Percentiles rank a stretch among this genome's conserved stretches.
phyloP scores from a whole-genome alignment of 2,329 filamentous ascomycete species.

The Xylariaceae sp. region DNA sequence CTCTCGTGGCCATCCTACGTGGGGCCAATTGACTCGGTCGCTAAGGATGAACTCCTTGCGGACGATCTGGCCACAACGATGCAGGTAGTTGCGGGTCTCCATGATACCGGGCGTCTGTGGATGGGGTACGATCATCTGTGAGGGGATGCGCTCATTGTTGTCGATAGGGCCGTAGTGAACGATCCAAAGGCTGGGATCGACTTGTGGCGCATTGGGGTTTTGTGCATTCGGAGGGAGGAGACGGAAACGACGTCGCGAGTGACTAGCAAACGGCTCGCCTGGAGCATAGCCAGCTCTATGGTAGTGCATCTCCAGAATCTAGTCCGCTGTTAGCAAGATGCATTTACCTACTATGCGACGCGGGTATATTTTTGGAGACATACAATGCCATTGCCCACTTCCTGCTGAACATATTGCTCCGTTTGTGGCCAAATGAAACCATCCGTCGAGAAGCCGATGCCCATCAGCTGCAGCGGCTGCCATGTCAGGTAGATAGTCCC shows the following conservation, averaged over 20 bases:
- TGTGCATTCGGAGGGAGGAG: conserved; percentile 69
- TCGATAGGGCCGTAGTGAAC: conserved; percentile 83
- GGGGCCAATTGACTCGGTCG: conserved; percentile 86
- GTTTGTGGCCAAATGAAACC: conserved; percentile 86
- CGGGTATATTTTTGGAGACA: conserved; percentile 21
- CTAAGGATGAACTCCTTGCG: conserved; percentile 94
- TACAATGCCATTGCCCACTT: conserved; percentile 60
- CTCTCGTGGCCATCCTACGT: conserved; percentile 65
- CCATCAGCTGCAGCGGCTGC: conserved; percentile 73
- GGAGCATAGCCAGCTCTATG: conserved; percentile 78
- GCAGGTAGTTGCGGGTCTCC: conserved; percentile 60
- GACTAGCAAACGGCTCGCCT: conserved; percentile 69
- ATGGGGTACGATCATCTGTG: conserved; percentile 61
- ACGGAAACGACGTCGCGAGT: conserved; percentile 81
- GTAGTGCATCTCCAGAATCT: conserved; percentile 86
- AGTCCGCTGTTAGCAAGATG: conserved; percentile 13
- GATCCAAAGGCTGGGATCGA: conserved; percentile 83
- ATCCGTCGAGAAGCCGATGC: conserved; percentile 78
- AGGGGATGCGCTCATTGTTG: conserved; percentile 67
- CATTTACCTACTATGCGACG: conserved; percentile 6
- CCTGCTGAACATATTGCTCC: conserved; percentile 73
- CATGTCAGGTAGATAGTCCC: conserved; percentile 81
- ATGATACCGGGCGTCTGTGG: conserved; percentile 58
- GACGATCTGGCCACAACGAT: conserved; percentile 73
- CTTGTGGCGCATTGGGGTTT: conserved; percentile 63